Conservation (phyloP, 2,329 filamentous ascomycete species). For the Eutypa lata region DNA sequence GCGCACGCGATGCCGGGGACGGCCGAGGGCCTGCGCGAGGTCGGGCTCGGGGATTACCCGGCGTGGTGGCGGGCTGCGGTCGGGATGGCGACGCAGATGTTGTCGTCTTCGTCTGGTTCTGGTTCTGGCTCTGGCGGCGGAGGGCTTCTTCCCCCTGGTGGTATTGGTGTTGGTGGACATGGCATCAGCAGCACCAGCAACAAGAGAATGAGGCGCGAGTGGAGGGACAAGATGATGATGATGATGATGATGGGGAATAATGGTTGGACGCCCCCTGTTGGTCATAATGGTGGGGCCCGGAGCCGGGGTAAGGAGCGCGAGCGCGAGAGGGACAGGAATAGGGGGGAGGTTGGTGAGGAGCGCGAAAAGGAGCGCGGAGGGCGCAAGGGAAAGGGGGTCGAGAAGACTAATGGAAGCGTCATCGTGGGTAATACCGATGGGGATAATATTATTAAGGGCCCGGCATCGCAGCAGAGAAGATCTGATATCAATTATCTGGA, state of each 20-base stretch:
- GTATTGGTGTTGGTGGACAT: not conserved
- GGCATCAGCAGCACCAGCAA: too few species aligned
- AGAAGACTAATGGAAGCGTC: not conserved
- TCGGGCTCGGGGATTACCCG: constrained; percentile 41
- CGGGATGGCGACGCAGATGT: constrained; percentile 7
- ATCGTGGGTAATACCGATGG: not conserved
- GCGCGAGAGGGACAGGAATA: too few species aligned
- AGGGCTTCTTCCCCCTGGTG: too few species aligned
- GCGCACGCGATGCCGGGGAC: constrained; percentile 47
- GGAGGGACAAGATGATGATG: not conserved
- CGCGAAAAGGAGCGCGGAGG: not conserved
- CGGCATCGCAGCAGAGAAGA: not conserved
- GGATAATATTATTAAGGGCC: too few species aligned
- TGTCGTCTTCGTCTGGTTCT: not conserved
- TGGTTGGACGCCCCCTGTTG: not conserved
- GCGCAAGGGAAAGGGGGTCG: not conserved
- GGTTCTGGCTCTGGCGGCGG: not conserved
- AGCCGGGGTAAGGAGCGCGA: too few species aligned
- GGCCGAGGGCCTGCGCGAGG: constrained; percentile 33
- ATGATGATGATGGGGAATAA: not conserved
- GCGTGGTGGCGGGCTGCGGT: constrained; percentile 35
- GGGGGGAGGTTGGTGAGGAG: too few species aligned
- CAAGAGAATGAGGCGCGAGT: not conserved
- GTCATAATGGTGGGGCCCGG: too few species aligned
- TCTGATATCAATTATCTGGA: not conserved